Conservation (phyloP, 306 rosid genomes). For the Sesbania bispinosa region DNA sequence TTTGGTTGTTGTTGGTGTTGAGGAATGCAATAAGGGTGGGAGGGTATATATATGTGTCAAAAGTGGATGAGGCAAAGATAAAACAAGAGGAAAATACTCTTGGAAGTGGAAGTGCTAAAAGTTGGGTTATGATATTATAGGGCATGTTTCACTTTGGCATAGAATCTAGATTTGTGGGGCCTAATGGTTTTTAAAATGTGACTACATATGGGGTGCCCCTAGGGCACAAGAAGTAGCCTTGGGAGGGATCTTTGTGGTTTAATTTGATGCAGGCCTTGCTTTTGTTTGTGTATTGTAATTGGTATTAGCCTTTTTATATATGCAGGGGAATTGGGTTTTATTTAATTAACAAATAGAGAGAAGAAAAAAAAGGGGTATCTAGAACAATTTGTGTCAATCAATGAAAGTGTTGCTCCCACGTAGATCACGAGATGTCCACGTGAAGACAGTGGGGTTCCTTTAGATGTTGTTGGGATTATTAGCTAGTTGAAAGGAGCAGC, state of each 20-base stretch:
- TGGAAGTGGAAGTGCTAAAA: constrained; percentile 36
- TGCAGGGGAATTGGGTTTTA: constrained; percentile 25
- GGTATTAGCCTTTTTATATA: background rate
- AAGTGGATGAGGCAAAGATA: constrained; percentile 30
- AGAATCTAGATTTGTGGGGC: constrained; percentile 87
- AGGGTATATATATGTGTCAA: constrained; percentile 48
- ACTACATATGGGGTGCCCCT: constrained; percentile 45
- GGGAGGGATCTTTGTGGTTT: constrained; percentile 46
- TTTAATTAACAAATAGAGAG: background rate
- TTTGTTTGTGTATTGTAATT: background rate
- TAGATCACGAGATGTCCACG: constrained; percentile 82
- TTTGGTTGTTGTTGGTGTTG: constrained; percentile 35
- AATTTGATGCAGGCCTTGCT: constrained; percentile 17
- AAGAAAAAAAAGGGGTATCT: background rate
- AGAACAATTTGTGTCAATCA: constrained; percentile 15
- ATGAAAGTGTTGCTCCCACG: constrained; percentile 24
- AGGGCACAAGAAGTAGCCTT: constrained; percentile 51
- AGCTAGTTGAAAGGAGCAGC: constrained; percentile 28
- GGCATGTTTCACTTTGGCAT: constrained; percentile 51
- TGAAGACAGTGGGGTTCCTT: constrained; percentile 57
- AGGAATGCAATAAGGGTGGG: constrained; percentile 20
- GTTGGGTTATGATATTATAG: constrained; percentile 11
- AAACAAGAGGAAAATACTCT: constrained; percentile 58
- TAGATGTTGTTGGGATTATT: constrained; percentile 31
- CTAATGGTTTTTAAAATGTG: constrained; percentile 32